These are phyloP conservation scores for Ophiostoma montium DNA, from an alignment of 2,329 filamentous ascomycete genomes.

Conservation along the genomic window DNA sequence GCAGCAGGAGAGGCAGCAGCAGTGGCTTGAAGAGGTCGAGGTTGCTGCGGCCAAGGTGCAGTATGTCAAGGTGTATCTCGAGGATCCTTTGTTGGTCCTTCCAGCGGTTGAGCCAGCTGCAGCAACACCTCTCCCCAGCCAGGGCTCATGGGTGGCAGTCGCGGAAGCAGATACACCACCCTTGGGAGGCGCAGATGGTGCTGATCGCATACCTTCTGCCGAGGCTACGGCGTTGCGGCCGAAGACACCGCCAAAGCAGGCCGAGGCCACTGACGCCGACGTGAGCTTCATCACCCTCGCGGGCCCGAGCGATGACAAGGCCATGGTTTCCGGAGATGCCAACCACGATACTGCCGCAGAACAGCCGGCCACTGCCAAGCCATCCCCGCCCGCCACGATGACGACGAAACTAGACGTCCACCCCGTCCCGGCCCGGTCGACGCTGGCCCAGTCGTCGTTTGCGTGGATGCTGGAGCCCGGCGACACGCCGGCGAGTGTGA, in stretches of 20 bases:
- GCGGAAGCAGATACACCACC: neutral
- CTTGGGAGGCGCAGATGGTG: neutral
- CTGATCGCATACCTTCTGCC: neutral
- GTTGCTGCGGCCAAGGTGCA: slow-evolving; percentile 48
- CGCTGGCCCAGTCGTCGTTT: slow-evolving; percentile 60
- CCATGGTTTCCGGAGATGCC: too few relatives aligned
- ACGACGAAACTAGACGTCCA: slow-evolving; percentile 15
- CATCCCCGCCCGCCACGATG: neutral
- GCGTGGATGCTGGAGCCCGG: slow-evolving; percentile 65
- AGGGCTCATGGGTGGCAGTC: too few relatives aligned
- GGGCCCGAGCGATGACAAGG: too few relatives aligned
- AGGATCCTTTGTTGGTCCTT: slow-evolving; percentile 30
- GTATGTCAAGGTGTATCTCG: slow-evolving; percentile 48
- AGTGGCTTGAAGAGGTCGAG: slow-evolving; percentile 40
- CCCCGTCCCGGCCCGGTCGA: slow-evolving; percentile 47
- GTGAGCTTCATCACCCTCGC: neutral
- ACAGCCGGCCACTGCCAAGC: neutral
- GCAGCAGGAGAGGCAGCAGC: slow-evolving; percentile 21
- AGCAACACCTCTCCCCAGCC: neutral
- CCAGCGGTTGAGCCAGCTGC: slow-evolving; percentile 15
- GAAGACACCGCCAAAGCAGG: slow-evolving; percentile 1
- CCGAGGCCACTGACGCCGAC: neutral
- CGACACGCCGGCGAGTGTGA: slow-evolving; percentile 18
- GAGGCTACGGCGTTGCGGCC: neutral
- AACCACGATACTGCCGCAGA: neutral